Base-by-base conservation (phyloP, 2,329 filamentous ascomycete genomes). In the Colletotrichum truncatum region DNA sequence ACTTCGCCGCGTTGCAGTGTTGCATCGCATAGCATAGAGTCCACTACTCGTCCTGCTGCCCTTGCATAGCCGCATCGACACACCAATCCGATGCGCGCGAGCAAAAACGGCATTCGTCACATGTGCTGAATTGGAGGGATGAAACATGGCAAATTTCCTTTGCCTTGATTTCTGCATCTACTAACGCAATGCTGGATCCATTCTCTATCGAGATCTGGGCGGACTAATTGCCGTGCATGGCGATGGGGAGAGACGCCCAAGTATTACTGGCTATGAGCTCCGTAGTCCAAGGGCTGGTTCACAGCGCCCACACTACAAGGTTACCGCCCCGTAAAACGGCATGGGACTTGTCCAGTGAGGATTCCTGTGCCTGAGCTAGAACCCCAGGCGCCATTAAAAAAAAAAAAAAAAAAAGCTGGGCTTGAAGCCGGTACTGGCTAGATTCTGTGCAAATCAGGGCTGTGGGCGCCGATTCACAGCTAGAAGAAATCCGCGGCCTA, bases 161-260 rank as follows among this genome's bases (percentile, higher is more conserved):
- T 64, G 61, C 61, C 61, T 61, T 64, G 61, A 25, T 64, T 61
- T 30, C 46, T 61, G 61, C 61, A 53, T 60, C 55, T 60, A 16
- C 39, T 45, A 39, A 23, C 25, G 41, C 39, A n/a, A n/a, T 12
- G 16, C 25, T 30, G 41, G 34, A 11, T 25, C 41, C 41, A 11
- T 18, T 49, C 14, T 14, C 34, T 49, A 49, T 62, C 43, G 18
- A 53, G 39, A 64, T 53, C 55, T 48, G 61, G 38, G 48, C 28
- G 32, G 32, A 39, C 55, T 46, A 64, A 64, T 64, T 18, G 46
- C 61, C 45, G 38, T 45, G 36, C 54, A 52, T 36, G 45, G 38
- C 39, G 21, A 58, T 49, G 54, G 26, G 54, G 25, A 34, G 39
- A 59, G 34, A 23, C 21, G 43, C n/a, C 18, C 34, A 30, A 23